phyloP scores from a whole-genome alignment of 495 filamentous ascomycete genomes.

The Daldinia vernicosa region DNA sequence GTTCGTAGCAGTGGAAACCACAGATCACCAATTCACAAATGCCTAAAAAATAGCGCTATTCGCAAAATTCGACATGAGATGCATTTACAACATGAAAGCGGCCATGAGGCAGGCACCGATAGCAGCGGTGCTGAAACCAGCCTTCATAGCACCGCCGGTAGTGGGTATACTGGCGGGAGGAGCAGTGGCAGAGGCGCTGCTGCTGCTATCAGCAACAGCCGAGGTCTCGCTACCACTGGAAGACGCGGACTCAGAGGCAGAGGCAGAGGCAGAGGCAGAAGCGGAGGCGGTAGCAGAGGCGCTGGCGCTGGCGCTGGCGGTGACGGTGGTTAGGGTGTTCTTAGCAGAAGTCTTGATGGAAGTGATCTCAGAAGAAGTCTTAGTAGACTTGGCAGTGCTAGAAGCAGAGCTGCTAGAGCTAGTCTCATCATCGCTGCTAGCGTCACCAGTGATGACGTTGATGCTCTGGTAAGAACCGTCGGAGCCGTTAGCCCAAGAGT shows the following conservation, averaged over 20 bases:
- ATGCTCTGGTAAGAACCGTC: constrained; percentile 81
- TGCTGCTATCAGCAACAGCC: constrained; percentile 15
- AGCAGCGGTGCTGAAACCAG: constrained; percentile 40
- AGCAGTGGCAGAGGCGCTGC: neutral
- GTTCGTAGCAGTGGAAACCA: constrained; percentile 40
- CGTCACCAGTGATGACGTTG: constrained; percentile 71
- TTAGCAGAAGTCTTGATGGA: constrained; percentile 40
- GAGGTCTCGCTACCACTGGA: constrained; percentile 24
- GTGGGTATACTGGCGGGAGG: constrained; percentile 22
- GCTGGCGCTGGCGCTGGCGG: constrained; percentile 33
- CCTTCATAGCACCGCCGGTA: constrained; percentile 36
- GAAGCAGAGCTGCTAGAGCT: constrained; percentile 26
- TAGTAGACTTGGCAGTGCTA: constrained; percentile 36
- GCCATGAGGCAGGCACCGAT: constrained; percentile 42
- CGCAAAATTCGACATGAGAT: constrained; percentile 7
- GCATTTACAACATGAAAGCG: constrained; percentile 39
- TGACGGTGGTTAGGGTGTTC: constrained; percentile 38
- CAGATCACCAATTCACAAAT: constrained; percentile 38
- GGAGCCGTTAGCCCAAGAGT: constrained; percentile 75
- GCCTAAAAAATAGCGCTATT: constrained; percentile 25
- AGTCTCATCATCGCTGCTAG: constrained; percentile 67
- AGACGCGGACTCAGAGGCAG: constrained; percentile 11
- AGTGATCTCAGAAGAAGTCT: constrained; percentile 27
- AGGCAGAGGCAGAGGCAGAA: constrained; percentile 25
- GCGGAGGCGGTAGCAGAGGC: constrained; percentile 17